Conservation (phyloP, 164 flowering plant species). For the Annona cherimola region DNA sequence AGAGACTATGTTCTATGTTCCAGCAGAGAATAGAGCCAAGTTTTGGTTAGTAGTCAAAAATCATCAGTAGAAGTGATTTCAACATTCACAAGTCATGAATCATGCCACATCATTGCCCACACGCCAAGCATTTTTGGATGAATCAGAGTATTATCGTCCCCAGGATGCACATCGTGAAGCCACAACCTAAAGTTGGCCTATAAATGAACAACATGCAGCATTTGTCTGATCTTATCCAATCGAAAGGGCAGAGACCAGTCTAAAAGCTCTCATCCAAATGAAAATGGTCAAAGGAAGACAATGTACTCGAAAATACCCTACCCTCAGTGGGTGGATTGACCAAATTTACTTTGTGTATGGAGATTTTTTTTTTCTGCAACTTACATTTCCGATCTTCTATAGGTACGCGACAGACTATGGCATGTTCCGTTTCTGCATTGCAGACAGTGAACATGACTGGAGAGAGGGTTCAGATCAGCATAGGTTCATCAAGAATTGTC, state of each 20-base stretch:
- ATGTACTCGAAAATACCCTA: background rate
- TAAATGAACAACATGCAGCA: background rate
- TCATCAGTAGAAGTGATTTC: background rate
- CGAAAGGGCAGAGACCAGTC: background rate
- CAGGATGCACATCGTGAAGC: background rate
- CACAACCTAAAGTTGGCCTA: background rate
- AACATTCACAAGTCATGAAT: background rate
- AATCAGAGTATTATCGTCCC: background rate
- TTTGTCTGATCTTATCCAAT: background rate
- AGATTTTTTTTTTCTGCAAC: background rate
- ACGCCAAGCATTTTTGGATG: background rate
- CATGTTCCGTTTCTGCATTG: constrained; percentile 86
- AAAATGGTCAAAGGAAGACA: background rate
- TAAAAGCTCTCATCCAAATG: background rate
- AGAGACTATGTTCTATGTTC: constrained; percentile 39
- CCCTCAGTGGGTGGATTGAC: background rate
- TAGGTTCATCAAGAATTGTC: constrained; percentile 73
- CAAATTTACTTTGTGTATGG: background rate
- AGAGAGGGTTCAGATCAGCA: constrained; percentile 86
- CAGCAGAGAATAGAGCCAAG: constrained; percentile 39
- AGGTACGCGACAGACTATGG: constrained; percentile 93
- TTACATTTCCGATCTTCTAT: background rate
- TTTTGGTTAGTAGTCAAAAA: constrained; percentile 24
- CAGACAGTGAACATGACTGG: constrained; percentile 92
- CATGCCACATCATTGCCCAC: background rate